phyloP scores from a whole-genome alignment of 2,329 filamentous ascomycete species.

The Colletotrichum chrysophilum region DNA sequence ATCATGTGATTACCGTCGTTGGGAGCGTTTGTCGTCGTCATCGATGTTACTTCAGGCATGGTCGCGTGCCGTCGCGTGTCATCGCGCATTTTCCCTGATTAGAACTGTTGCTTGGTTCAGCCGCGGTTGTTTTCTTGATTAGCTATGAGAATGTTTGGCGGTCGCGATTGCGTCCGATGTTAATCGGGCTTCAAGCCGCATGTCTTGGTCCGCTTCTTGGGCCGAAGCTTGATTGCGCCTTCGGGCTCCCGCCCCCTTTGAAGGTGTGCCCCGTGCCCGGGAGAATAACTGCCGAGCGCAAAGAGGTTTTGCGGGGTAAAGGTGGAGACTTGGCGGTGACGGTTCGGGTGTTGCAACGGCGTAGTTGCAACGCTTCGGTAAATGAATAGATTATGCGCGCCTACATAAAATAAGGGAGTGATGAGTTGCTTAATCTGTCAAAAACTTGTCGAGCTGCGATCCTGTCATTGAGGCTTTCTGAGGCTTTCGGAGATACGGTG shows the following conservation, averaged over 20 bases:
- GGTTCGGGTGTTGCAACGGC: rapidly evolving
- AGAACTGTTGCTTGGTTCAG: neutral
- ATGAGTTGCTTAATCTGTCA: rapidly evolving
- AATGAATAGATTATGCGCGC: neutral
- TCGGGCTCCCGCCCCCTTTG: neutral
- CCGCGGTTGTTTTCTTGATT: neutral
- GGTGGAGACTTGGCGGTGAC: neutral
- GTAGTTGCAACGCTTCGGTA: neutral
- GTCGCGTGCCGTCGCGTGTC: neutral
- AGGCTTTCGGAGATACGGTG: rapidly evolving
- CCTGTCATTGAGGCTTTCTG: no score
- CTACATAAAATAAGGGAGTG: neutral
- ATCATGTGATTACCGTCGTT: neutral
- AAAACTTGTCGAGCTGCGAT: neutral
- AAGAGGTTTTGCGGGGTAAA: neutral
- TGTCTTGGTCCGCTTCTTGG: neutral
- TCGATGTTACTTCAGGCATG: neutral
- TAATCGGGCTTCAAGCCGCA: neutral
- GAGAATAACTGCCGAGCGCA: neutral
- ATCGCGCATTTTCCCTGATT: neutral
- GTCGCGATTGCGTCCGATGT: neutral
- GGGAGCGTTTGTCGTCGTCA: neutral
- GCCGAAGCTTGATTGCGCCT: neutral
- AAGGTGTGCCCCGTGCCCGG: neutral
- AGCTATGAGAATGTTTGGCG: neutral